Percentiles rank a stretch among this genome's conserved stretches.
These are phyloP conservation scores for Pythium oligandrum DNA, from an alignment of 352 stramenopile genomes.

Conservation along the genomic window DNA sequence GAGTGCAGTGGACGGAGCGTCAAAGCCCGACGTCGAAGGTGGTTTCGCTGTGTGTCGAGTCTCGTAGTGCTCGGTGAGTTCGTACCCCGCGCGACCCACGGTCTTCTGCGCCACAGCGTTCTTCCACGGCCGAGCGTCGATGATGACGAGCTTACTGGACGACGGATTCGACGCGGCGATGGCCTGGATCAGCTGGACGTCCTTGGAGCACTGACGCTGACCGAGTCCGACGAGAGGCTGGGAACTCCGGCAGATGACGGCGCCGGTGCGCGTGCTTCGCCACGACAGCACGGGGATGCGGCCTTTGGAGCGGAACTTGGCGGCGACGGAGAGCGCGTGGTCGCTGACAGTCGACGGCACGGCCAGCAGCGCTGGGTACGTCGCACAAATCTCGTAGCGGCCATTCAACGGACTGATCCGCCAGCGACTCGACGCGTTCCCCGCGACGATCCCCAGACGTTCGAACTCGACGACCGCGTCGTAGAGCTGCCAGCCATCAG, in stretches of 20 bases:
- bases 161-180: conserved; percentile 74
- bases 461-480: conserved; percentile 64
- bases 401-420: conserved; percentile 66
- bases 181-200: conserved; percentile 79
- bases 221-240: conserved; percentile 81
- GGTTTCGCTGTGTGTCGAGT: conserved; percentile 30
- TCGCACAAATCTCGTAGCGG: conserved; percentile 64
- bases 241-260: conserved; percentile 76
- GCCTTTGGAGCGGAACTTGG: conserved; percentile 83
- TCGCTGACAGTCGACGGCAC: conserved; percentile 65
- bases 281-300: conserved; percentile 83
- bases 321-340: conserved; percentile 48
- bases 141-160: conserved; percentile 82
- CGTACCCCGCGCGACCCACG: conserved; percentile 82
- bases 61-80: conserved; percentile 84
- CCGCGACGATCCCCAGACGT: conserved; percentile 45
- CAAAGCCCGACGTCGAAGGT: too few species aligned
- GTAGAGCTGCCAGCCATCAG: conserved; percentile 68
- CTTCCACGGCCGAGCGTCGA: conserved; percentile 86
- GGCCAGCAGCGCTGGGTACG: conserved; percentile 73
- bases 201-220: conserved; percentile 79
- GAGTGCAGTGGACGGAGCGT: too few species aligned
- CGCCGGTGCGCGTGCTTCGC: conserved; percentile 63
- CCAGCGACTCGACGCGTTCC: conserved; percentile 37
- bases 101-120: conserved; percentile 90